phyloP scores from a whole-genome alignment of 768 basidiomycete genomes.

The Coprinopsis marcescibilis region DNA sequence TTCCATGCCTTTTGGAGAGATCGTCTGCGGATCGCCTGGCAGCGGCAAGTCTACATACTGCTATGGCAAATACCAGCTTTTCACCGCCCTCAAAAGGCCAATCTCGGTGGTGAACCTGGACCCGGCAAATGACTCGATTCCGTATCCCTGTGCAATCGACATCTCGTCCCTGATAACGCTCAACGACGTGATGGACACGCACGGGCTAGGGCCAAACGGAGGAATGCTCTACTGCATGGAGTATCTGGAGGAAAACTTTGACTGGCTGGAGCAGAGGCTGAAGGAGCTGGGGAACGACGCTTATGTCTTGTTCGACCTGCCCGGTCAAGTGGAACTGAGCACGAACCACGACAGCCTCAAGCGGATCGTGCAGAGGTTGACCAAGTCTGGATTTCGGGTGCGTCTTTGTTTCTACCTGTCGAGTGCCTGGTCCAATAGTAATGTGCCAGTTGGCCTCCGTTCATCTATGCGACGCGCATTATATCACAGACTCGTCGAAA shows the following conservation, averaged over 20 bases:
- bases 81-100: constrained; percentile 79
- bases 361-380: constrained; percentile 64
- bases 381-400: constrained; percentile 80
- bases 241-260: constrained; percentile 91
- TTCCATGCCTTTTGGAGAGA: constrained; percentile 85
- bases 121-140: constrained; percentile 85
- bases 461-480: constrained; percentile 94
- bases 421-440: constrained; percentile 12
- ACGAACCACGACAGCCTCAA: constrained; percentile 93
- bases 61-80: constrained; percentile 83
- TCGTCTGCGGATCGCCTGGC: constrained; percentile 82
- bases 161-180: constrained; percentile 84
- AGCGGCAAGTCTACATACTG: constrained; percentile 88
- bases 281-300: constrained; percentile 62
- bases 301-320: constrained; percentile 92
- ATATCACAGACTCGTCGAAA: constrained; percentile 93
- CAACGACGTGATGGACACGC: constrained; percentile 77
- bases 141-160: constrained; percentile 88
- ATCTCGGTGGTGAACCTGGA: constrained; percentile 93
- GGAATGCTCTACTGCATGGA: constrained; percentile 96
- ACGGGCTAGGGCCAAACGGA: constrained; percentile 90
- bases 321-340: constrained; percentile 95
- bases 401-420: constrained; percentile 25
- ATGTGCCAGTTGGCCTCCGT: constrained; percentile 77
- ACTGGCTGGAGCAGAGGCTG: constrained; percentile 74